These are phyloP conservation scores for Codiaeum variegatum DNA, from an alignment of 441 rosid species.

Conservation along the genomic window DNA sequence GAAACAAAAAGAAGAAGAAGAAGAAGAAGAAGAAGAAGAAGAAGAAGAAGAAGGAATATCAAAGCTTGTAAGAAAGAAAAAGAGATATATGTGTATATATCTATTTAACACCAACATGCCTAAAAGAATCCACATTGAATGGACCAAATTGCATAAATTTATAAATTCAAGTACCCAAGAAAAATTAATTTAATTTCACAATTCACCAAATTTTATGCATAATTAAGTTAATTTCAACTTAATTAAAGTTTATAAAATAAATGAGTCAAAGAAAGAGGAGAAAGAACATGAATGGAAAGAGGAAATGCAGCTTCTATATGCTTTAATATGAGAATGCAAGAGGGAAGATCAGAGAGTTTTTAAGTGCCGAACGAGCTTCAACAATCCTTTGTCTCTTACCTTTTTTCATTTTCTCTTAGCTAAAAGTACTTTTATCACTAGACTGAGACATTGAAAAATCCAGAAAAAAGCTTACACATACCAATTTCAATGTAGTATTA, in stretches of 20 bases:
- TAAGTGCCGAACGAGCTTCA: not conserved
- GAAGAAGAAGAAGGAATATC: slow-evolving; percentile 14
- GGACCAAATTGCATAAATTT: not conserved
- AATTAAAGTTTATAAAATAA: not conserved
- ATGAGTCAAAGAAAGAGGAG: not conserved
- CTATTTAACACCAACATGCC: slow-evolving; percentile 7
- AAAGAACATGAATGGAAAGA: not conserved
- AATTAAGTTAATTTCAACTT: too few species aligned
- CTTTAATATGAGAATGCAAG: not conserved
- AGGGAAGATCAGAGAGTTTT: not conserved
- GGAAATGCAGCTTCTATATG: not conserved
- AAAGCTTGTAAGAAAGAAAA: slow-evolving; percentile 9
- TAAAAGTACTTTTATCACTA: not conserved
- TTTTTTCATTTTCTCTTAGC: not conserved
- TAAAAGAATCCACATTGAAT: slow-evolving; percentile 23
- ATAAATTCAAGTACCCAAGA: too few species aligned
- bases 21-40: not conserved
- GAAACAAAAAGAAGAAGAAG: slow-evolving; percentile 19
- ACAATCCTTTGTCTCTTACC: not conserved
- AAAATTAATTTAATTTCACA: too few species aligned
- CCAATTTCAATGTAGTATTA: slow-evolving; percentile 12
- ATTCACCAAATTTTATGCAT: not conserved
- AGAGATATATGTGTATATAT: too few species aligned
- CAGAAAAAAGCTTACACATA: slow-evolving; percentile 7
- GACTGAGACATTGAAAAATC: not conserved